Conservation (phyloP, 352 stramenopile species). For the Pythium scleroteichum region DNA sequence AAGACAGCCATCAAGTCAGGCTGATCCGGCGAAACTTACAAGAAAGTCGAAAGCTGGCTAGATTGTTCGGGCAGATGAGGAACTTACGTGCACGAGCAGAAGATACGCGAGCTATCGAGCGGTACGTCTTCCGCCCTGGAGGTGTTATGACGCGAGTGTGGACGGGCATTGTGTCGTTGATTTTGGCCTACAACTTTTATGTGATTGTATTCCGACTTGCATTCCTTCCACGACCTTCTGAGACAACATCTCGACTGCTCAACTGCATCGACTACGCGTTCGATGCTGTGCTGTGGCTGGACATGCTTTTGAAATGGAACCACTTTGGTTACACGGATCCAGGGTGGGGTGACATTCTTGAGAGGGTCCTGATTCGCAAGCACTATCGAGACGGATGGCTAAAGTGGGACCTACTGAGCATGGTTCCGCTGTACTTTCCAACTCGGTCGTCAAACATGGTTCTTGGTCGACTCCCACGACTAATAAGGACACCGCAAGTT, state of each 20-base stretch:
- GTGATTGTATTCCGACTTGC: slow-evolving; percentile 28
- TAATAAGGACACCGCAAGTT: slow-evolving; percentile 22
- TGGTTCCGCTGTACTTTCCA: slow-evolving; percentile 23
- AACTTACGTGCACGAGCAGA: neutral
- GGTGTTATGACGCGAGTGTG: slow-evolving; percentile 20
- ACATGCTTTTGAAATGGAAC: slow-evolving; percentile 21
- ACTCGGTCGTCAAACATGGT: slow-evolving; percentile 2
- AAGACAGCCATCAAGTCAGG: neutral
- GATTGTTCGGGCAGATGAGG: neutral
- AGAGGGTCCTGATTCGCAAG: slow-evolving; percentile 12
- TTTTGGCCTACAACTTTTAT: slow-evolving; percentile 39
- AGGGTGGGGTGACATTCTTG: slow-evolving; percentile 19
- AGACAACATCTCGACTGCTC: neutral
- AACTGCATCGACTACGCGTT: slow-evolving; percentile 17
- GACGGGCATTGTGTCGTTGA: slow-evolving; percentile 38
- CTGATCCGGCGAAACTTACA: slow-evolving; percentile 2
- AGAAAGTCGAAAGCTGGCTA: neutral
- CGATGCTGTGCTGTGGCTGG: slow-evolving; percentile 13
- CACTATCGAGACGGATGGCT: slow-evolving; percentile 20
- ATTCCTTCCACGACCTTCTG: slow-evolving; percentile 13
- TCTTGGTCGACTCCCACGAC: slow-evolving; percentile 19
- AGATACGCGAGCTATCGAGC: slow-evolving; percentile 9
- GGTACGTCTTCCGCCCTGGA: slow-evolving; percentile 3
- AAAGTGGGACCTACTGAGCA: slow-evolving; percentile 16
- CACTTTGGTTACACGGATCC: slow-evolving; percentile 17